These are phyloP conservation scores for Neonectria magnoliae DNA, from an alignment of 2,329 filamentous ascomycete genomes.

Conservation along the genomic window DNA sequence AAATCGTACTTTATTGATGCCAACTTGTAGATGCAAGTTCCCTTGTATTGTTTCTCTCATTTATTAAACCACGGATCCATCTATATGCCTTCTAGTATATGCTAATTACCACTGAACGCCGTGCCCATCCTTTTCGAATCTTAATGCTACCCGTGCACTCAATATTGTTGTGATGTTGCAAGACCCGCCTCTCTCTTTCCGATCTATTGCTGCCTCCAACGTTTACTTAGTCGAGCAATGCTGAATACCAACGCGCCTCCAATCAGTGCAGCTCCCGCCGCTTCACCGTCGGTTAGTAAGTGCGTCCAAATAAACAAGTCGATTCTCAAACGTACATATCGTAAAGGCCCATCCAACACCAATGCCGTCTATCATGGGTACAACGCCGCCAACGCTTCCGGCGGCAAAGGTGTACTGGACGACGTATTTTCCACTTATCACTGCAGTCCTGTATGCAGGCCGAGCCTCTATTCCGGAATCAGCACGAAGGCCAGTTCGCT, in stretches of 20 bases:
- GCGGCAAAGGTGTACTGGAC: constrained; percentile 40
- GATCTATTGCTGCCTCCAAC: constrained; percentile 29
- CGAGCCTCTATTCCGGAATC: constrained; percentile 28
- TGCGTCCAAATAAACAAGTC: accelerated
- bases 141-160: too few relatives aligned
- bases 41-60: too few relatives aligned
- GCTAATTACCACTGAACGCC: neutral
- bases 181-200: neutral
- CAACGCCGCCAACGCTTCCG: constrained; percentile 39
- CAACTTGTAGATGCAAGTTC: neutral
- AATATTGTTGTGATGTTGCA: too few relatives aligned
- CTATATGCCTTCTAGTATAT: neutral
- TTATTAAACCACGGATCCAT: neutral
- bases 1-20: neutral
- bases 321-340: constrained; percentile 26
- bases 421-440: constrained; percentile 42
- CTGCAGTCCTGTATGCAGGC: constrained; percentile 37
- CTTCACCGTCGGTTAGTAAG: constrained; percentile 15
- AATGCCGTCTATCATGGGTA: constrained; percentile 37
- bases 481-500: neutral
- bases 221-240: constrained; percentile 34
- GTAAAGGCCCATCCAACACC: constrained; percentile 42
- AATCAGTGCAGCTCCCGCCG: constrained; percentile 19
- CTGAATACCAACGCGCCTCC: constrained; percentile 28
- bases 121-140: neutral